These are phyloP conservation scores for Calonectria montana DNA, from an alignment of 2,329 filamentous ascomycete genomes.

Conservation along the genomic window DNA sequence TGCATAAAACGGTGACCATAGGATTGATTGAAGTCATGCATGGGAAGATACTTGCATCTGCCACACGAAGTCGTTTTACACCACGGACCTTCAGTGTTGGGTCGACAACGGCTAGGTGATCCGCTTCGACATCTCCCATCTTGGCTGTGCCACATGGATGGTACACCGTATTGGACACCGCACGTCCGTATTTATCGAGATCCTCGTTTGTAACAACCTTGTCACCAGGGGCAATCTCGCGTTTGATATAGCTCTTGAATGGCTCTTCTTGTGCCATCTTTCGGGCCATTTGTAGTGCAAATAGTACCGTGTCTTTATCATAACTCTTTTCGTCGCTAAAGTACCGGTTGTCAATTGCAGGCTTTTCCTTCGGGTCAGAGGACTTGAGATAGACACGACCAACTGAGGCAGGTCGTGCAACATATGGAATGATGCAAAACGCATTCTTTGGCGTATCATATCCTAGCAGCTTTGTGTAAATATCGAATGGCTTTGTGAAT, in stretches of 20 bases:
- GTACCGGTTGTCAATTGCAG: conserved; percentile 86
- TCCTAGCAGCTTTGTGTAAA: conserved; percentile 78
- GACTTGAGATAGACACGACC: conserved; percentile 81
- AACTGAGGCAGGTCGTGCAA: conserved; percentile 80
- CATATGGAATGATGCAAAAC: conserved; percentile 92
- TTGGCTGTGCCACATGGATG: not conserved
- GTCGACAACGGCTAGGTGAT: not conserved
- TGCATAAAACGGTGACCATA: conserved; percentile 15
- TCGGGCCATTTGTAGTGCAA: conserved; percentile 73
- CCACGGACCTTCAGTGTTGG: not conserved
- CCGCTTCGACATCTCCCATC: not conserved
- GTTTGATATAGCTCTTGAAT: conserved; percentile 84
- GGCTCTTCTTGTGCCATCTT: conserved; percentile 77
- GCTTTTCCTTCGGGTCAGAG: conserved; percentile 78
- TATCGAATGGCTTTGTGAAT: conserved; percentile 91
- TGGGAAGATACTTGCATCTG: conserved; percentile 14
- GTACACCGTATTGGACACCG: not conserved
- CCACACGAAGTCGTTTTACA: not conserved
- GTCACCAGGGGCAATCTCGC: conserved; percentile 81
- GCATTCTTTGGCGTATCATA: conserved; percentile 72
- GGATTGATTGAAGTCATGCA: conserved; percentile 12
- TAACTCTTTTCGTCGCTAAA: conserved; percentile 87
- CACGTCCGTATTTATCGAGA: conserved; percentile 79
- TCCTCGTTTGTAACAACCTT: conserved; percentile 79
- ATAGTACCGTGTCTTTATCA: conserved; percentile 80